Base-by-base conservation (phyloP, 2,329 filamentous ascomycete genomes). In the Cryoendolithus antarcticus region DNA sequence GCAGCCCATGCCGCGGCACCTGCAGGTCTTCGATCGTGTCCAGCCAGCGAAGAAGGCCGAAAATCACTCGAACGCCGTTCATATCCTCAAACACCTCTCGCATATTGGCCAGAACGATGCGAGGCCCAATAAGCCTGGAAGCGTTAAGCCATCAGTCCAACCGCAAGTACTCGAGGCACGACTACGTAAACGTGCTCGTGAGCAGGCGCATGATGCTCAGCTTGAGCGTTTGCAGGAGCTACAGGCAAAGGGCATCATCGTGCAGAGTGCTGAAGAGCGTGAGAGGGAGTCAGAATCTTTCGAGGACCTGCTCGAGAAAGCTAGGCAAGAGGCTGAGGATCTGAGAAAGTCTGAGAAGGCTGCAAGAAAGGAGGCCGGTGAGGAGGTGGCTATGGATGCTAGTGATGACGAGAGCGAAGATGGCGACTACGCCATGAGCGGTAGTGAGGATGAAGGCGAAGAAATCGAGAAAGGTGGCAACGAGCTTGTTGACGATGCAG, bases 201-300 rank as follows among this genome's bases (percentile, higher is more conserved):
- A 81, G 44, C 91, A 98, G 60, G 88, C 86, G 33, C 77, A 77
- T 44, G 62, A 74, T 31, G 86, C 91, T 57, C 78, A 85, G 38
- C 75, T 84, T 43, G 79, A 83, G 48, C 80, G 80, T 40, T 71
- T 96, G 12, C 77, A 85, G 40, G 72, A 79, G 49, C 71, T 98
- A 31, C 77, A 75, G 52, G 79, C 81, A 8, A 86, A 82, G 59
- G 91, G 91, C 6, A 72, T 95, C 19, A 66, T 81, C 15, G 69
- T 96, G 11, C 81, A 88, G 58, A 94, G 84, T 1, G 76, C 80
- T 2, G 89, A 95, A 60, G 88, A 98, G 58, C 77, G 84, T 12
- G 82, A 88, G 54, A 75, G 76, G 28, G 82, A 93, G 56, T 76
- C 86, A 59, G 77, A 82, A 41, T 77, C 88, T 43, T 77, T 94